Evolutionary conservation across 768 basidiomycete genomes (phyloP).

Genomic region (Suillus paluster): DNA sequence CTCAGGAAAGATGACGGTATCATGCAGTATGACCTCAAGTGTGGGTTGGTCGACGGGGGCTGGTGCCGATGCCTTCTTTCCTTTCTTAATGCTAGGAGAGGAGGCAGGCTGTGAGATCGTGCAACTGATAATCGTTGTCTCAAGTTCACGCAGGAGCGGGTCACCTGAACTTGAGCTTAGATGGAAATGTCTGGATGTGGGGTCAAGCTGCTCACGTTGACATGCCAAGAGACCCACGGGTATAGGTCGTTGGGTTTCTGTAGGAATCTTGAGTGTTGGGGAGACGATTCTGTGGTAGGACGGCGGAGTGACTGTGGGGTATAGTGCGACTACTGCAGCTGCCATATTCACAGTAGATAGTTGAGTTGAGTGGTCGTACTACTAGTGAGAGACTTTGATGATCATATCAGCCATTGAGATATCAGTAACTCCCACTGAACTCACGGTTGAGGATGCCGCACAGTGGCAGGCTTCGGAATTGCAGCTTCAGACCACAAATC

Average conservation of each 20-base stretch:
- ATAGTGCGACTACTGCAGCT: constrained; percentile 47
- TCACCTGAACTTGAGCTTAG: constrained; percentile 52
- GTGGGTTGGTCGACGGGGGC: constrained; percentile 48
- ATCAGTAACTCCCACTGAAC: constrained; percentile 6
- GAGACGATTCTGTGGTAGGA: constrained; percentile 73
- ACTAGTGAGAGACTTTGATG: not conserved
- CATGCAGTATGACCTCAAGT: constrained; percentile 71
- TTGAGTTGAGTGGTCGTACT: not conserved
- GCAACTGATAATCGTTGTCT: constrained; percentile 59
- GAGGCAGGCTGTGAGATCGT: constrained; percentile 49
- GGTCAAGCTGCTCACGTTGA: constrained; percentile 56
- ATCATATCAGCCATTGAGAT: too few relatives aligned
- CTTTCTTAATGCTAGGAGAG: constrained; percentile 48
- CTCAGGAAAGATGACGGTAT: constrained; percentile 83
- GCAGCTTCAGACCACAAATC: not conserved
- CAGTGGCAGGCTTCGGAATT: not conserved
- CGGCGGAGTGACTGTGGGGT: constrained; percentile 49
- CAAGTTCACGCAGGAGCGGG: constrained; percentile 63
- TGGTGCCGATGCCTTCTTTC: constrained; percentile 56
- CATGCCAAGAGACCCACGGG: constrained; percentile 82
- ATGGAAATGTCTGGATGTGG: constrained; percentile 9
- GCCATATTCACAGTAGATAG: constrained; percentile 20
- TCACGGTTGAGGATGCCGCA: not conserved
- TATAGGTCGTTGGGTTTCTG: constrained; percentile 51
- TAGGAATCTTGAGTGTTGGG: constrained; percentile 57